These are phyloP conservation scores for Biscogniauxia mediterranea DNA, from an alignment of 2,329 filamentous ascomycete species.

Conservation along the genomic window DNA sequence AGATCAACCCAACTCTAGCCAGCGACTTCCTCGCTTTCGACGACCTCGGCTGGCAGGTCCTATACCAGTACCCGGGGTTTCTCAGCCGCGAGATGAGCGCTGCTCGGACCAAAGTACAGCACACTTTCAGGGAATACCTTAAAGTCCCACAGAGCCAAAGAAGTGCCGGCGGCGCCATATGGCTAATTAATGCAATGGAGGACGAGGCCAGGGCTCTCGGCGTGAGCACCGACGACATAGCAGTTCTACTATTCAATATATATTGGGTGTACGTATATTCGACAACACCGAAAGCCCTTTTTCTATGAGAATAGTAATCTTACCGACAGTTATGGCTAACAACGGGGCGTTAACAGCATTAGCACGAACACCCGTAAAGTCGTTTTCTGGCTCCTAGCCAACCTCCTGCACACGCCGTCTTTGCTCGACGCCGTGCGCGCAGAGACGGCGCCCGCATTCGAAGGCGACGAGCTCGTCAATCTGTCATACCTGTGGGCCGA, in stretches of 20 bases:
- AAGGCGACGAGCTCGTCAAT: slow-evolving; percentile 31
- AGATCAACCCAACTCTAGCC: slow-evolving; percentile 16
- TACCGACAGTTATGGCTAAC: no score
- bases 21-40: slow-evolving; percentile 24
- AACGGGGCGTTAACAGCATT: no score
- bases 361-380: slow-evolving; percentile 30
- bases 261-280: slow-evolving; percentile 18
- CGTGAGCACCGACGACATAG: slow-evolving; percentile 16
- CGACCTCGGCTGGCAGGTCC: slow-evolving; percentile 27
- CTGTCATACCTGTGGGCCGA: slow-evolving; percentile 24
- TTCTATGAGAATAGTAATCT: no score
- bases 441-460: slow-evolving; percentile 26
- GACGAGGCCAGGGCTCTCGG: slow-evolving; percentile 19
- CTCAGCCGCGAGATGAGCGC: slow-evolving; percentile 20
- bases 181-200: slow-evolving; percentile 24
- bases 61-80: slow-evolving; percentile 28
- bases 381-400: slow-evolving; percentile 27
- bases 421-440: slow-evolving; percentile 15
- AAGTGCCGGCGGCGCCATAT: slow-evolving; percentile 8
- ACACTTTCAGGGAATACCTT: slow-evolving; percentile 17
- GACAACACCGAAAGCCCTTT: no score
- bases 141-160: slow-evolving; percentile 11
- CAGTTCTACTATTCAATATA: slow-evolving; percentile 17
- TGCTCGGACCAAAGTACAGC: slow-evolving; percentile 8
- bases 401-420: slow-evolving; percentile 22